phyloP scores from a whole-genome alignment of 129 eudicot species.

The Ambrosia trifida region DNA sequence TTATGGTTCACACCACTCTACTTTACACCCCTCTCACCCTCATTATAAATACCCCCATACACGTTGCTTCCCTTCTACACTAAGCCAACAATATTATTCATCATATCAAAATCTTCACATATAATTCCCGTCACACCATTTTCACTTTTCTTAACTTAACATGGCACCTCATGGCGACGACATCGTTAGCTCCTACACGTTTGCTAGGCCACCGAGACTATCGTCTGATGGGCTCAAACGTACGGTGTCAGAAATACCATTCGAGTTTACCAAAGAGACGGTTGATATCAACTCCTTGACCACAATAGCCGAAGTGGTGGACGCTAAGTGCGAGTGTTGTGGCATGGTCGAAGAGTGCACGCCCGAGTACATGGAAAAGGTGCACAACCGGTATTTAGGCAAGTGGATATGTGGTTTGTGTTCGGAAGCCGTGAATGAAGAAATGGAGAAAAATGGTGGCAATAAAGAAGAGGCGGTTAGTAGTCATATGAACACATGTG shows the following conservation, averaged over 20 bases:
- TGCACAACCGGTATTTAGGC: conserved; percentile 53
- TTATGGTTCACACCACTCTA: conserved; percentile 42
- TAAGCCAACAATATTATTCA: conserved; percentile 25
- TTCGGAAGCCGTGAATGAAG: conserved; percentile 76
- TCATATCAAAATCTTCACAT: conserved; percentile 23
- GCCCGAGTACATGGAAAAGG: conserved; percentile 55
- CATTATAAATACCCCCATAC: conserved; percentile 39
- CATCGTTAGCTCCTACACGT: conserved; percentile 25
- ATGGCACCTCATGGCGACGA: conserved; percentile 64
- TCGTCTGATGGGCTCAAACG: conserved; percentile 60
- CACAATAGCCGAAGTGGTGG: conserved; percentile 62
- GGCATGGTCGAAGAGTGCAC: conserved; percentile 85
- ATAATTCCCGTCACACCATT: conserved; percentile 6
- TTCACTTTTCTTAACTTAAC: background rate
- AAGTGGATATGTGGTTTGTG: conserved; percentile 85
- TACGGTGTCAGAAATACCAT: conserved; percentile 63
- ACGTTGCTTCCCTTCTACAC: conserved; percentile 39
- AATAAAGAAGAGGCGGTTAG: conserved; percentile 57
- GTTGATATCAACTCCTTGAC: conserved; percentile 31
- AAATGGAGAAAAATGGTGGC: conserved; percentile 75
- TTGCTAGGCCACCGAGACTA: conserved; percentile 50
- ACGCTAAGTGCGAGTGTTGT: conserved; percentile 76
- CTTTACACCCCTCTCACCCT: conserved; percentile 20
- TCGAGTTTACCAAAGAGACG: conserved; percentile 49
- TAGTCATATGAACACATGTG: conserved; percentile 69